A percentile compares a stretch with the other conserved stretches of the same genome.
These are phyloP conservation scores for Sphagnurus paluster DNA, from an alignment of 1,284 basidiomycete genomes.

Conservation along the genomic window DNA sequence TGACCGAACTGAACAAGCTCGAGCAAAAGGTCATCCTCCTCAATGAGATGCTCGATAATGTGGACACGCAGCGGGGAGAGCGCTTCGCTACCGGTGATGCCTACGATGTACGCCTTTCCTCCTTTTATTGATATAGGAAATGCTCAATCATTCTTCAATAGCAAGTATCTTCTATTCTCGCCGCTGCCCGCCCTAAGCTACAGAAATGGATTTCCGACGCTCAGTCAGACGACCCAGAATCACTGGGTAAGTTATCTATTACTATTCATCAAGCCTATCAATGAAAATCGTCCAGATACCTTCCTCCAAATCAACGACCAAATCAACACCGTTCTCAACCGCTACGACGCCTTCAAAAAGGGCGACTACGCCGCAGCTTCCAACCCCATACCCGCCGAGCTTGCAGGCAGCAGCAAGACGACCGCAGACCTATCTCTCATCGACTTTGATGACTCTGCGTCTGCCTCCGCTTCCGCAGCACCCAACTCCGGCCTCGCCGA, in stretches of 20 bases:
- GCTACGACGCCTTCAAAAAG: constrained; percentile 90
- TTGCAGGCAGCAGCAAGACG: constrained; percentile 32
- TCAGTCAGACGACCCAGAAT: constrained; percentile 78
- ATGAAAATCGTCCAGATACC: constrained; percentile 57
- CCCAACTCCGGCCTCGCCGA: constrained; percentile 44
- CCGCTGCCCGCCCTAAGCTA: constrained; percentile 87
- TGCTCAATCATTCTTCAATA: constrained; percentile 29
- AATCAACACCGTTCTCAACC: constrained; percentile 89
- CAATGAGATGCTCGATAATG: constrained; percentile 97
- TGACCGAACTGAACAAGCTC: constrained; percentile 91
- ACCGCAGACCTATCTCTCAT: constrained; percentile 56
- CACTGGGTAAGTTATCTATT: constrained; percentile 63
- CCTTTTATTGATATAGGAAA: not conserved
- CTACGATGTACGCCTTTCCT: constrained; percentile 71
- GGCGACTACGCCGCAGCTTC: constrained; percentile 78
- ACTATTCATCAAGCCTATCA: not conserved
- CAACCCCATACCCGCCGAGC: constrained; percentile 63
- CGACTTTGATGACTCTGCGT: constrained; percentile 63
- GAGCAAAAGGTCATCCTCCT: constrained; percentile 93
- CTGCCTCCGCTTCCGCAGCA: constrained; percentile 13
- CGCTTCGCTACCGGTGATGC: constrained; percentile 86
- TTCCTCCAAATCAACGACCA: constrained; percentile 97
- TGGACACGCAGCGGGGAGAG: constrained; percentile 70
- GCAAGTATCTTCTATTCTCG: constrained; percentile 90
- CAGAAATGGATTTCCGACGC: constrained; percentile 99